Conservation (phyloP, 1,284 basidiomycete genomes). For the Ustilago xerochloae region DNA sequence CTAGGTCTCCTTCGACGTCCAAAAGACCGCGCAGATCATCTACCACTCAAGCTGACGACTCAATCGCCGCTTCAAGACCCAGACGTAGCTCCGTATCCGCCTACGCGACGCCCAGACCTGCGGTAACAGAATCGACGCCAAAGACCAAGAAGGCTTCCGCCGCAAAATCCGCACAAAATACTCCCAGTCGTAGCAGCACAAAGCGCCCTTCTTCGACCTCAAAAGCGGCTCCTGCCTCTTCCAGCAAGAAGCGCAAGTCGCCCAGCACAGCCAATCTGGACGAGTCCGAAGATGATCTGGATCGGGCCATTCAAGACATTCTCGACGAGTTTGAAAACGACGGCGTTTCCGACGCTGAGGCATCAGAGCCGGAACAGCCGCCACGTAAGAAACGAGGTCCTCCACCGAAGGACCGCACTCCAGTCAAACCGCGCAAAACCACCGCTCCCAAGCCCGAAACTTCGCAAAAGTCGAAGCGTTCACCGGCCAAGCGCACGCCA, state of each 20-base stretch:
- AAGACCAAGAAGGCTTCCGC: neutral
- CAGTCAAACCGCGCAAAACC: neutral
- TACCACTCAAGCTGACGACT: neutral
- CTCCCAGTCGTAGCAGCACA: neutral
- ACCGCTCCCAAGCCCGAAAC: neutral
- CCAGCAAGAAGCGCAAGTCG: slow-evolving; percentile 22
- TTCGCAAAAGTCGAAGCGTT: slow-evolving; percentile 2
- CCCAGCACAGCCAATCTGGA: neutral
- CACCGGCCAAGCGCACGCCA: slow-evolving; percentile 2
- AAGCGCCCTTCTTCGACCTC: neutral
- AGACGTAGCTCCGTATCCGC: slow-evolving; percentile 16
- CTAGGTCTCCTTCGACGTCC: neutral
- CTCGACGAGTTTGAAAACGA: slow-evolving; percentile 4
- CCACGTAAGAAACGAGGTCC: slow-evolving; percentile 27
- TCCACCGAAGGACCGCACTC: neutral
- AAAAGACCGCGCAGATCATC: slow-evolving; percentile 22
- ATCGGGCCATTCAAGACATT: slow-evolving; percentile 15
- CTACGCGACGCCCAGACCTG: neutral
- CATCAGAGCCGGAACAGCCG: slow-evolving; percentile 22
- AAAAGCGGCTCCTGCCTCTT: slow-evolving; percentile 4
- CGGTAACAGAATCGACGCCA: neutral
- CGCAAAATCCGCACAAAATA: neutral
- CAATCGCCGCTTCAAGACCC: slow-evolving; percentile 18
- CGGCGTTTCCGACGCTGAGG: neutral
- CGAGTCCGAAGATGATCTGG: slow-evolving; percentile 4